Evolutionary conservation across 257 asterid genomes (phyloP), one percentile per base, ranked within the genome.

Genomic region (Petunia secreta): DNA sequence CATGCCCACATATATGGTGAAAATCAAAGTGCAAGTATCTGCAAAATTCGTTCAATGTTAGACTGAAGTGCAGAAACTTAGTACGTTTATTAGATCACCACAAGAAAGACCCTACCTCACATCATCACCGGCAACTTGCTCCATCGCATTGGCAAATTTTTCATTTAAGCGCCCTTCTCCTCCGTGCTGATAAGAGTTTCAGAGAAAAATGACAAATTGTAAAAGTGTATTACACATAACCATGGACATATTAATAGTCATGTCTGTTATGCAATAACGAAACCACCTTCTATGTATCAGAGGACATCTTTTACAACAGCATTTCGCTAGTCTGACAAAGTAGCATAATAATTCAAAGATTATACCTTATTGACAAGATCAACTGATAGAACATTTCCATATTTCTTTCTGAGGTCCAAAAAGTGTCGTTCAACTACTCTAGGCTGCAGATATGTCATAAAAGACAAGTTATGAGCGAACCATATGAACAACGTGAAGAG

Each of bases 1-100:
- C 87, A 81, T 94, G 97, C 41, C 99, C 99, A 36, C 99, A 96
- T 83, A 94, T 87, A 84, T 83, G 93, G 86, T 96, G 99, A 88
- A 96, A 96, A 89, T 96, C 99, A 38, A 96, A 96, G 91, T 96
- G 98, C 88, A 88, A 57, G 81, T 94, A 96, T 86, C 98, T 96
- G 92, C 82, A 80, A 39, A 85, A 84, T 63, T 75, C 57, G 40
- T 58, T 39, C 66, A 73, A 60, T 71, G 74, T 87, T 80, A 84
- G 81, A 64, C 82, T 64, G 64, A 58, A 85, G 75, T 16, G 64
- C 75, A 81, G 78, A 48, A 77, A 69, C 59, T 40, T 44, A 79
- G 8, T 75, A 10, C 13, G 25, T 25, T 8, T 15, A 79, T 40
- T 53, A 44, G 59, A 79, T 6, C 13, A 57, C 39, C 50, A 6